Evolutionary conservation across 306 rosid genomes (phyloP).

Genomic region (Prinsepia uniflora): DNA sequence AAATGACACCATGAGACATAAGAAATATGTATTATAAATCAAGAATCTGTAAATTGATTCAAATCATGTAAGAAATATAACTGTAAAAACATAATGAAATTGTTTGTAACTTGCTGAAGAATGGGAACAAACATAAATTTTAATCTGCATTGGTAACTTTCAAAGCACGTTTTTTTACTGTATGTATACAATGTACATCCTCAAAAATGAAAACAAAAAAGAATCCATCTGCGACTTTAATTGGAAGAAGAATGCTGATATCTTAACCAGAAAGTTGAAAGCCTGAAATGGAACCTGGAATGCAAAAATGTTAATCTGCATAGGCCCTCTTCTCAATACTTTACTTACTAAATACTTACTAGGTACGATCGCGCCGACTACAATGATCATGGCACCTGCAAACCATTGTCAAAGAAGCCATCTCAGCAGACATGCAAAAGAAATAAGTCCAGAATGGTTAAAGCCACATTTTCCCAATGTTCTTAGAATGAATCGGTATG

Average conservation of each 20-base stretch:
- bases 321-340: conserved; percentile 50
- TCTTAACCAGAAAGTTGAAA: not conserved
- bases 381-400: conserved; percentile 81
- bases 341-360: conserved; percentile 61
- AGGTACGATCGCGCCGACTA: conserved; percentile 68
- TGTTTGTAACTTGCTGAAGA: not conserved
- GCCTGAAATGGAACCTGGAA: not conserved
- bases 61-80: no score
- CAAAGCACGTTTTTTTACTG: not conserved
- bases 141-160: no score
- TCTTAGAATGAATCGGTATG: no score
- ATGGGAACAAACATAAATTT: not conserved
- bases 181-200: not conserved
- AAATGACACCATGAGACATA: no score
- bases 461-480: no score
- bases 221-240: not conserved
- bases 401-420: no score
- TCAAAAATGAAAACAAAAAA: not conserved
- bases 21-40: no score
- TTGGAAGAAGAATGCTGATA: not conserved
- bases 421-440: no score
- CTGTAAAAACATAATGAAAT: no score
- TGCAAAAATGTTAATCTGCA: conserved; percentile 28
- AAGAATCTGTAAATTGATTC: no score
- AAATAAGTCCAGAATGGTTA: no score